Base-by-base conservation (phyloP, 768 basidiomycete genomes). In the Arthromyces matolae region DNA sequence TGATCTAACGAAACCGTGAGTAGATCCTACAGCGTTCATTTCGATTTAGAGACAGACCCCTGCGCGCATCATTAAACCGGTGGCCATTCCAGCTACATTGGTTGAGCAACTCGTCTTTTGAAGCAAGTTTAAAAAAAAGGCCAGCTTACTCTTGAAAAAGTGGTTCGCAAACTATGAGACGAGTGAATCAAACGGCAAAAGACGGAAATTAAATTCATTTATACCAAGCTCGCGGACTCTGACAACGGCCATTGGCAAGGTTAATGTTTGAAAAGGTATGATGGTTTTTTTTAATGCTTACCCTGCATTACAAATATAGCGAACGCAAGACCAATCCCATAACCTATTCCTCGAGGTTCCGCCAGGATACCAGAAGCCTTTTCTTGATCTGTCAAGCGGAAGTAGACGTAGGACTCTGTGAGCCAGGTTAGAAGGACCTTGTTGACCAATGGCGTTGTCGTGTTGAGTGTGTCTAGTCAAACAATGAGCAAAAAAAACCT, bases 231-330 rank as follows among this genome's bases (percentile, higher is more conserved):
- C 3, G 74, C 63, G 4, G 56, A 47, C 57, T 75, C 76, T 74
- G 49, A 35, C n/a, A 25, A 35, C 12, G 27, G 7, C 2, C 18
- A 9, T 19, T 16, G 27, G 31, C 4, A 5, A 45, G 41, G 8
- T 23, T 39, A 18, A 25, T 18, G n/a, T 16, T n/a, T 23, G 35
- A 20, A 13, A 27, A n/a, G 8, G 4, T 20, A n/a, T 16, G 8
- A 7, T 50, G 24, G 34, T 25, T 12, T 1, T 10, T 32, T 2
- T 33, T 33, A 8, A 22, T 5, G 51, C 62, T 34, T 47, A 76
- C 80, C 72, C 71, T 83, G 81, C 83, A 83, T 84, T 0, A 62
- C 67, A 52, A 81, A 83, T 23, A 84, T 59, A 3, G 70, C 80
- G 42, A 80, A 66, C 0, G 74, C 82, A 1, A 84, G 60, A 5